phyloP scores from a whole-genome alignment of 176 grass and related monocot genomes.

The Triticum turgidum region DNA sequence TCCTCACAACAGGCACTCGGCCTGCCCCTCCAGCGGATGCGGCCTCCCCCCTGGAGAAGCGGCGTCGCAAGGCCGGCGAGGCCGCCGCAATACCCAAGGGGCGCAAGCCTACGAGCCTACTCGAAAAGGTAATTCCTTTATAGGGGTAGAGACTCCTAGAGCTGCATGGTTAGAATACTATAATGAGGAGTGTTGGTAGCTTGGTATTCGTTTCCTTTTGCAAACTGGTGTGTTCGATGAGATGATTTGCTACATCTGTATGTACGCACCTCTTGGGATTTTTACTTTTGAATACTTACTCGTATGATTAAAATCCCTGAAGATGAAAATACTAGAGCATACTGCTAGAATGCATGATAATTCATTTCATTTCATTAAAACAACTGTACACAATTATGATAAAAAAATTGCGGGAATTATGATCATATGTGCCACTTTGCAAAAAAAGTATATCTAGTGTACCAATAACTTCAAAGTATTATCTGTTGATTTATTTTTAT shows the following conservation, averaged over 20 bases:
- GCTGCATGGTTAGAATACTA: not conserved
- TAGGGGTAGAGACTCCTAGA: not conserved
- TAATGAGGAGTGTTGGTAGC: not conserved
- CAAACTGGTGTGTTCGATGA: not conserved
- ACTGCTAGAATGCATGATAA: not conserved
- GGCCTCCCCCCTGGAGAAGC: constrained; percentile 27
- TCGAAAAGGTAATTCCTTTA: constrained; percentile 52
- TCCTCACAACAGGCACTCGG: not conserved
- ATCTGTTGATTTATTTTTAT: too few relatives aligned
- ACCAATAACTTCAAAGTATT: too few relatives aligned
- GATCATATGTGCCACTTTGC: not conserved
- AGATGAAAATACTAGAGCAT: not conserved
- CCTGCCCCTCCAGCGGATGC: not conserved
- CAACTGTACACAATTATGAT: not conserved
- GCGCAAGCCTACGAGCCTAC: constrained; percentile 40
- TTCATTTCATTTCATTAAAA: not conserved
- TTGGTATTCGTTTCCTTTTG: not conserved
- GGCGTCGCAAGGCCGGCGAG: constrained; percentile 28
- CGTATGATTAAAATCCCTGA: not conserved
- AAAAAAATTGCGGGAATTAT: not conserved
- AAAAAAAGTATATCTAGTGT: not conserved
- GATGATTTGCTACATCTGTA: not conserved
- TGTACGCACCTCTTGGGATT: not conserved
- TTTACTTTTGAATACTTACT: not conserved
- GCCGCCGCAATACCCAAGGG: constrained; percentile 10